These are phyloP conservation scores for Coemansia sp. DNA, from an alignment of 192 early-diverging fungal species.

Conservation along the genomic window DNA sequence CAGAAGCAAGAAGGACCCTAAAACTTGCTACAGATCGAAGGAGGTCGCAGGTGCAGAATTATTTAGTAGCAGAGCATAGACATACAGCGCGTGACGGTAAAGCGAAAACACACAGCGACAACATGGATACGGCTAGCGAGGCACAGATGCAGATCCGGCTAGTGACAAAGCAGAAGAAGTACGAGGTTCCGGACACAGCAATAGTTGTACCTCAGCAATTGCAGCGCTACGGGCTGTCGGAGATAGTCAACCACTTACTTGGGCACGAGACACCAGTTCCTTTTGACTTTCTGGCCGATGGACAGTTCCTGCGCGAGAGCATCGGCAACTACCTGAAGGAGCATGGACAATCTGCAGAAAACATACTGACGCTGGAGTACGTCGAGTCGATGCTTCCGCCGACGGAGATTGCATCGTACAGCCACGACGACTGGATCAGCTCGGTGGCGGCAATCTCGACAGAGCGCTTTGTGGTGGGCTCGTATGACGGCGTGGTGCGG, in stretches of 20 bases:
- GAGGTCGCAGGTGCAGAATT: too few species aligned
- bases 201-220: slow-evolving; percentile 85
- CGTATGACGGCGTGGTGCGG: slow-evolving; percentile 80
- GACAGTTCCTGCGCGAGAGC: slow-evolving; percentile 81
- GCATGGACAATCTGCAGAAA: slow-evolving; percentile 63
- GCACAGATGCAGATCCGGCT: slow-evolving; percentile 85
- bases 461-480: slow-evolving; percentile 67
- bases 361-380: slow-evolving; percentile 84
- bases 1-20: too few species aligned
- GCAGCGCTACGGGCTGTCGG: slow-evolving; percentile 84
- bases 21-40: too few species aligned
- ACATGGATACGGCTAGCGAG: slow-evolving; percentile 39
- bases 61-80: neutral
- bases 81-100: neutral
- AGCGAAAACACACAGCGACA: neutral
- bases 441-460: slow-evolving; percentile 54
- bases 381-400: slow-evolving; percentile 91
- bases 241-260: slow-evolving; percentile 92
- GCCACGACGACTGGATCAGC: slow-evolving; percentile 96
- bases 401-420: slow-evolving; percentile 67
- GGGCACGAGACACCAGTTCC: slow-evolving; percentile 63
- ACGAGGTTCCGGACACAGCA: slow-evolving; percentile 77
- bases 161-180: slow-evolving; percentile 68
- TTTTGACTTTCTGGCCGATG: slow-evolving; percentile 92
- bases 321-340: slow-evolving; percentile 71